These are phyloP conservation scores for Durio zibethinus DNA, from an alignment of 345 rosid species.

Conservation along the genomic window DNA sequence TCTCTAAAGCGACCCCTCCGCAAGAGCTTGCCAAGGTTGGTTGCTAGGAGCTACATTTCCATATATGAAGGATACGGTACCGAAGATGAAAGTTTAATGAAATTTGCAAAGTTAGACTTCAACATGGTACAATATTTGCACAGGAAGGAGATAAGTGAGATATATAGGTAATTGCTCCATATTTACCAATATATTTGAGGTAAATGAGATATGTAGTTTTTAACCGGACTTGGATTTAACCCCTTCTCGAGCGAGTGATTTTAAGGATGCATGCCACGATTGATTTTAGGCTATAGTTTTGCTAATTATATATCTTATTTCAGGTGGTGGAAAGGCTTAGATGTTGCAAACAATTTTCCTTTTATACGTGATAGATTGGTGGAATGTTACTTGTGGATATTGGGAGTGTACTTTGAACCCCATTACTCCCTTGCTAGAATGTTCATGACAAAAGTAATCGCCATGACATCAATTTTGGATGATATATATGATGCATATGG, in stretches of 20 bases:
- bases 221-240: no score
- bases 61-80: slow-evolving; percentile 6
- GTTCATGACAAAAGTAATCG: slow-evolving; percentile 17
- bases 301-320: background rate
- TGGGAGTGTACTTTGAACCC: slow-evolving; percentile 24
- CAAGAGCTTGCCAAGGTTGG: slow-evolving; percentile 18
- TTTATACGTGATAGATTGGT: background rate
- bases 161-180: slow-evolving; percentile 7
- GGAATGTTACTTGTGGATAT: slow-evolving; percentile 11
- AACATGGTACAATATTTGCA: slow-evolving; percentile 21
- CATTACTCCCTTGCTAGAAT: slow-evolving; percentile 14
- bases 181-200: no score
- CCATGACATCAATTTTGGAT: slow-evolving; percentile 3
- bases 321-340: slow-evolving; percentile 31
- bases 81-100: background rate
- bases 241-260: no score
- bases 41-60: slow-evolving; percentile 24
- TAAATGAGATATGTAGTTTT: no score
- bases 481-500: slow-evolving; percentile 27
- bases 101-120: slow-evolving; percentile 36
- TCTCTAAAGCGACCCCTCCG: slow-evolving; percentile 13
- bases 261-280: no score
- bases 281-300: background rate
- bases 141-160: slow-evolving; percentile 16
- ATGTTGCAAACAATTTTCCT: slow-evolving; percentile 16